These are phyloP conservation scores for Phallus indusiatus DNA, from an alignment of 768 basidiomycete species.

Conservation along the genomic window DNA sequence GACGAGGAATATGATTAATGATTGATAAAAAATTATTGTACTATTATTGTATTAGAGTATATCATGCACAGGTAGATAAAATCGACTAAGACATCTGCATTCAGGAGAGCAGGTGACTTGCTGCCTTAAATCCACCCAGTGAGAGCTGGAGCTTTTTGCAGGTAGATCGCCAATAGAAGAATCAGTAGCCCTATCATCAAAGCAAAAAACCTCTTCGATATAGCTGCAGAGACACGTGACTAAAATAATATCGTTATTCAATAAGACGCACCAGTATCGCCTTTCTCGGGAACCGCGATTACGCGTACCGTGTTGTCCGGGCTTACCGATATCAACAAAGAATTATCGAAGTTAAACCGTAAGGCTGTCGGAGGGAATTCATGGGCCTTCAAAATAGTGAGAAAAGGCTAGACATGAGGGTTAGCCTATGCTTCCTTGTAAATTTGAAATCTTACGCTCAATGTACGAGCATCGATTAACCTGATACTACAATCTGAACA, in stretches of 20 bases:
- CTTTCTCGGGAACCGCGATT: slow-evolving; percentile 55
- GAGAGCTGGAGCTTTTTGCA: not conserved
- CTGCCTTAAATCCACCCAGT: not conserved
- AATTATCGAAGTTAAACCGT: slow-evolving; percentile 76
- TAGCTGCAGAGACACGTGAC: slow-evolving; percentile 13
- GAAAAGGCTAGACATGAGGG: slow-evolving; percentile 53
- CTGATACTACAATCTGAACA: slow-evolving; percentile 81
- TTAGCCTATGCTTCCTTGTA: not conserved
- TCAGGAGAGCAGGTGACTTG: not conserved
- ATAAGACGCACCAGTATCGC: slow-evolving; percentile 30
- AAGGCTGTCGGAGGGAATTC: slow-evolving; percentile 89
- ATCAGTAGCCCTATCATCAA: slow-evolving; percentile 21
- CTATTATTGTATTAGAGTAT: not conserved
- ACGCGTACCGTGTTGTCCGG: slow-evolving; percentile 83
- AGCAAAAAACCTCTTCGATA: slow-evolving; percentile 19
- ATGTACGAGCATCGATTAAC: slow-evolving; percentile 66
- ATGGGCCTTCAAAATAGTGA: slow-evolving; percentile 87
- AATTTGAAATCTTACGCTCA: slow-evolving; percentile 51
- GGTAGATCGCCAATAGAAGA: slow-evolving; percentile 18
- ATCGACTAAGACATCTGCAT: not conserved
- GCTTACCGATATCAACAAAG: slow-evolving; percentile 79
- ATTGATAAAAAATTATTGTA: not conserved
- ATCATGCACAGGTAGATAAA: not conserved
- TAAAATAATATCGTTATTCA: not conserved
- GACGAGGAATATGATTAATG: slow-evolving; percentile 77